phyloP scores from a whole-genome alignment of 1,284 basidiomycete species.

The Naganishia albida region DNA sequence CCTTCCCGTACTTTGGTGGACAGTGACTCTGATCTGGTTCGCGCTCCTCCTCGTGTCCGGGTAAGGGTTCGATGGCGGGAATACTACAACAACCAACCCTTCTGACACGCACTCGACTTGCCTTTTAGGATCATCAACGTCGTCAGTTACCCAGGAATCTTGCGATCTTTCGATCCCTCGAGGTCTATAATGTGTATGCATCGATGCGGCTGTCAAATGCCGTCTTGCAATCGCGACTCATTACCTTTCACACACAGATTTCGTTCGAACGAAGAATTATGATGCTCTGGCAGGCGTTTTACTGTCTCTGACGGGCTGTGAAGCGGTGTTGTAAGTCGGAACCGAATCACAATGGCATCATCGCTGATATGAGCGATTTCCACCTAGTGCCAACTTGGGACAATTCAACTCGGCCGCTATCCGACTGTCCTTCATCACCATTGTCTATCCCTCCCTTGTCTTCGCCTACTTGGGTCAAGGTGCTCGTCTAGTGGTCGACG shows the following conservation, averaged over 20 bases:
- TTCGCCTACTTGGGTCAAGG: conserved; percentile 63
- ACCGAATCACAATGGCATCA: conserved; percentile 29
- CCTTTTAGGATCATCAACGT: conserved; percentile 63
- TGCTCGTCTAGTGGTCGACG: conserved; percentile 61
- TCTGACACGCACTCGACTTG: conserved; percentile 48
- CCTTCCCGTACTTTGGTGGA: conserved; percentile 1
- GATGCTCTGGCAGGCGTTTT: conserved; percentile 66
- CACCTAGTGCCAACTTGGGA: conserved; percentile 57
- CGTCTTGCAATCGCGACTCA: neutral
- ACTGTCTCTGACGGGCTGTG: conserved; percentile 66
- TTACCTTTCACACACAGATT: conserved; percentile 55
- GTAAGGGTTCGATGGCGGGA: neutral
- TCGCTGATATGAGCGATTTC: neutral
- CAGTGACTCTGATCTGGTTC: conserved; percentile 65
- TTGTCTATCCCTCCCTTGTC: conserved; percentile 65
- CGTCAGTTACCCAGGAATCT: conserved; percentile 61
- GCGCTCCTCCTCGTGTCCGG: conserved; percentile 29
- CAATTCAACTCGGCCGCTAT: conserved; percentile 61
- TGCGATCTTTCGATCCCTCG: conserved; percentile 68
- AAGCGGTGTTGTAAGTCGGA: conserved; percentile 69
- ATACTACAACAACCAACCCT: neutral
- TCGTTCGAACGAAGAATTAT: conserved; percentile 65
- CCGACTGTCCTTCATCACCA: conserved; percentile 59
- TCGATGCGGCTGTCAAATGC: no score
- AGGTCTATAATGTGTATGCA: conserved; percentile 63